Evolutionary conservation across 2,329 filamentous ascomycete genomes (phyloP).

Genomic region (Paraconiothyrium brasiliense): DNA sequence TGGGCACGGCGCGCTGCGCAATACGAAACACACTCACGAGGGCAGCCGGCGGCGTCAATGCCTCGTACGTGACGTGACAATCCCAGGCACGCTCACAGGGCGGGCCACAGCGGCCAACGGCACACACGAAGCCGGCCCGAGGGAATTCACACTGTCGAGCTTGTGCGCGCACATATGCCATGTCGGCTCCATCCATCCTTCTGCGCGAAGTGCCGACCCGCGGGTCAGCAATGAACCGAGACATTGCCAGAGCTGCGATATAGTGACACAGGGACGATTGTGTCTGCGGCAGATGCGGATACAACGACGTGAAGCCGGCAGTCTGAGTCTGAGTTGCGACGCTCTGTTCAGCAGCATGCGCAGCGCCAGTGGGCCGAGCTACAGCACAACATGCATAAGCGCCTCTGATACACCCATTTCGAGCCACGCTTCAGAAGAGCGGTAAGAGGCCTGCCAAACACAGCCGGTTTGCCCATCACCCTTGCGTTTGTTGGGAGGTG

Average conservation of each 20-base stretch:
- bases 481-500: constrained; percentile 45
- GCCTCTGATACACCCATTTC: constrained; percentile 36
- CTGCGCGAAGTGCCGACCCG: constrained; percentile 24
- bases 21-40: constrained; percentile 12
- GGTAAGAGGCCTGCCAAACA: constrained; percentile 45
- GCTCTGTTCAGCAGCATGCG: constrained; percentile 19
- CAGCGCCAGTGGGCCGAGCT: constrained; percentile 40
- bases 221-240: constrained; percentile 32
- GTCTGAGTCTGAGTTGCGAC: background rate
- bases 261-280: background rate
- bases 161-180: background rate
- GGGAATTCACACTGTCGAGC: constrained; percentile 32
- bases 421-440: constrained; percentile 49
- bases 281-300: constrained; percentile 29
- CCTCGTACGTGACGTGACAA: background rate
- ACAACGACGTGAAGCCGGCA: constrained; percentile 23
- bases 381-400: constrained; percentile 50
- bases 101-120: constrained; percentile 10
- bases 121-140: constrained; percentile 42
- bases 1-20: constrained; percentile 18
- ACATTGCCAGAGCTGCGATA: constrained; percentile 12
- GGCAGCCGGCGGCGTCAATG: constrained; percentile 3
- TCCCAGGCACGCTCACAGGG: constrained; percentile 32
- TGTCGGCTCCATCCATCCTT: constrained; percentile 19
- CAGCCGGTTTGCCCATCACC: constrained; percentile 32